Evolutionary conservation across 129 eudicot genomes (phyloP), one percentile per base, ranked within the genome.

Genomic region (sunflower (Helianthus annuus)): DNA sequence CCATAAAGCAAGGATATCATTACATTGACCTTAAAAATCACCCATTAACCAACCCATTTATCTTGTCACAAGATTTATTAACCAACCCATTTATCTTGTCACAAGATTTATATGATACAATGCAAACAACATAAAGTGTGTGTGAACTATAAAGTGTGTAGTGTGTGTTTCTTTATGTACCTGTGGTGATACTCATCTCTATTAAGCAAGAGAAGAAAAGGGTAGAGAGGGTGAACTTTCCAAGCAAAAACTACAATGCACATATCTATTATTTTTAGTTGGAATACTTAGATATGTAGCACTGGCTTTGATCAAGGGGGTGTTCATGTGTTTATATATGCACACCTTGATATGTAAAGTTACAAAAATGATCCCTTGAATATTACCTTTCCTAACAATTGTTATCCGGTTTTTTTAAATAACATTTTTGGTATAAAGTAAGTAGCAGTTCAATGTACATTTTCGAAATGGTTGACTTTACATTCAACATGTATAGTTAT

Each of bases 141-240:
- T 22, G 45, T 40, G 8, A 8, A 42, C 46, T 42, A 40, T 40
- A 6, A 40, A 40, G 45, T 5, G 45, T 40, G 8, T 19, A 19
- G 10, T 10, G 64, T 10, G 64, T 58, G 64, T 56, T 2, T 56
- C 1, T 55, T 60, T n/a, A 63, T 64, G 58, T 83, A 73, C 96
- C 95, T 83, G 82, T 83, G 85, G 80, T 87, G 89, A 66, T 90
- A 87, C 74, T 90, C 97, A 76, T 91, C 97, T 70, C 91, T 83
- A 70, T 91, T 91, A 70, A 87, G 95, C 78, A 91, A 82, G 22
- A 91, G 95, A 69, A 87, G 80, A 34, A 91, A 91, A 17, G 91
- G 91, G 60, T 90, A 87, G 14, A 83, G 68, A 65, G 96, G 90
- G 70, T 87, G 92, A 55, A 83, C 81, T 83, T 87, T 80, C 97